phyloP scores from a whole-genome alignment of 2,329 filamentous ascomycete species.

The Lachnellula subtilissima region DNA sequence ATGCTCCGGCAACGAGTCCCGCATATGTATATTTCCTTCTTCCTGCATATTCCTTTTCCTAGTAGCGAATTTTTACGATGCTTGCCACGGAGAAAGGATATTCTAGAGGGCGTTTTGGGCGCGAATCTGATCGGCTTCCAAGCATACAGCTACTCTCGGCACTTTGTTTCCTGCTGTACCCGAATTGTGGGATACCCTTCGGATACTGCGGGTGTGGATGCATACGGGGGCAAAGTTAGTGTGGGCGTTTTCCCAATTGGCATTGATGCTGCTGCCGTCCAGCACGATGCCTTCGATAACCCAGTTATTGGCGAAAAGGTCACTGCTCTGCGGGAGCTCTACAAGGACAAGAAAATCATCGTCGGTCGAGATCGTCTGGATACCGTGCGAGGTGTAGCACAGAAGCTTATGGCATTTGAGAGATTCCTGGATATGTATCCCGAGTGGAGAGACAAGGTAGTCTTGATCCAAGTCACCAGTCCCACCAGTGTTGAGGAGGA shows the following conservation, averaged over 20 bases:
- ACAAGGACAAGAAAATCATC: slow-evolving; percentile 89
- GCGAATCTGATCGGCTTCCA: slow-evolving; percentile 94
- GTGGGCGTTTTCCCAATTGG: slow-evolving; percentile 94
- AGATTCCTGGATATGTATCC: slow-evolving; percentile 86
- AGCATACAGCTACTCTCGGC: slow-evolving; percentile 88
- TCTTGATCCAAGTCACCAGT: slow-evolving; percentile 91
- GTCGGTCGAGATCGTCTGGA: slow-evolving; percentile 92
- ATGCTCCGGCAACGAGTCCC: slow-evolving; percentile 81
- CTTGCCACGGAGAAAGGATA: slow-evolving; percentile 79
- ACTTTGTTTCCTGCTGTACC: slow-evolving; percentile 92
- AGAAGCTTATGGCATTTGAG: slow-evolving; percentile 93
- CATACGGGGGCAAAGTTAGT: slow-evolving; percentile 81
- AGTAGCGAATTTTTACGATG: slow-evolving; percentile 94
- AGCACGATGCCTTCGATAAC: slow-evolving; percentile 67
- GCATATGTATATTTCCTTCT: slow-evolving; percentile 92
- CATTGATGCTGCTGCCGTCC: slow-evolving; percentile 79
- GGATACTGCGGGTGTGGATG: slow-evolving; percentile 78
- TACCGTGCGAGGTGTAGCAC: slow-evolving; percentile 86
- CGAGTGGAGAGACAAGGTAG: slow-evolving; percentile 86
- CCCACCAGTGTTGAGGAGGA: slow-evolving; percentile 77
- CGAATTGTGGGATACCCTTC: slow-evolving; percentile 87
- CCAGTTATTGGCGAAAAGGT: slow-evolving; percentile 68
- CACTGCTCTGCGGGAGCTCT: slow-evolving; percentile 66
- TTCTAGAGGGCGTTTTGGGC: slow-evolving; percentile 83
- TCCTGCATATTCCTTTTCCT: slow-evolving; percentile 88